Base-by-base conservation (phyloP, 1,284 basidiomycete species). In the Quambalaria eucalypti region DNA sequence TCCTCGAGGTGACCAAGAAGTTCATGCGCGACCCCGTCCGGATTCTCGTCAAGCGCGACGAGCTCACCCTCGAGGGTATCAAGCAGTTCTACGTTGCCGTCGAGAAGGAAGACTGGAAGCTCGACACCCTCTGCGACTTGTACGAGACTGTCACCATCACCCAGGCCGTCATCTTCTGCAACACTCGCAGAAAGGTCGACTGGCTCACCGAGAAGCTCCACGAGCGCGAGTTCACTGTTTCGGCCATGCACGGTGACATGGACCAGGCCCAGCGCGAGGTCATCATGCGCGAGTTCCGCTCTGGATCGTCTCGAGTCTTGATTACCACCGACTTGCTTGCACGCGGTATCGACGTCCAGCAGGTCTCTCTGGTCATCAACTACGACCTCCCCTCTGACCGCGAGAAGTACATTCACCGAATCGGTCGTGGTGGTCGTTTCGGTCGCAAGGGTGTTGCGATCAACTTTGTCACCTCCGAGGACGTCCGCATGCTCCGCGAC, bases 91-190 rank as follows among this genome's bases (percentile, higher is more conserved):
- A 96, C 78, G 91, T 99, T 42, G 93, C 93, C 28, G 93, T 98
- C 55, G 95, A 99, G 79, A 97, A 97, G 81, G 95, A 98, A 78
- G 95, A 99, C 73, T 98, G 93, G 93, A 99, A 99, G 77, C 93
- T 97, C 71, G 95, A 98, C 79, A 98, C 93, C 0, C 82, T 99
- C 21, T 97, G 91, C 78, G 95, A 98, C 78, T 62, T 78, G 38
- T 99, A 98, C 79, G 95, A 99, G 78, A 97, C 93, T n/a, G 83
- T 98, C 51, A 97, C 95, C 29, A 98, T 98, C 78, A 98, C 95
- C 0, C 95, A 98, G 81, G 93, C 95, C 28, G 93, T 99, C 77
- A 97, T 99, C 74, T 99, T 98, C 81, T 98, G 95, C 80, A 98
- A 90, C 81, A 91, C 88, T 51, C 82, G 88, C 76, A 82, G 88